Base-by-base conservation (phyloP, 768 basidiomycete genomes). In the Chalciporus chontae region DNA sequence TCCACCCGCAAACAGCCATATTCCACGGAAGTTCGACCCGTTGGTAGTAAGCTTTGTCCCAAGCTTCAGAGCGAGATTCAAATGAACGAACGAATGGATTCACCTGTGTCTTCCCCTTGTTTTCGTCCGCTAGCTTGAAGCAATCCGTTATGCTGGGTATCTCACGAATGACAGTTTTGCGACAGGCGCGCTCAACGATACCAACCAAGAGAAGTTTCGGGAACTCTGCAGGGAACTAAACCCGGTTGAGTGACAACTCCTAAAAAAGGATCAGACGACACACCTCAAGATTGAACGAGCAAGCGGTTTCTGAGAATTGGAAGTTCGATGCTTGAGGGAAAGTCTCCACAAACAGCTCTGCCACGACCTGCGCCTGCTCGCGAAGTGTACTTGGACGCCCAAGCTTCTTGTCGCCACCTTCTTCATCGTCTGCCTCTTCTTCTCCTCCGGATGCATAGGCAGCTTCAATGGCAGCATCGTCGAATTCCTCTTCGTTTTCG, bases 201-300 rank as follows among this genome's bases (percentile, higher is more conserved):
- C 94, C 95, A 42, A 98, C 92, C 38, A 99, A 78, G 18, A 99
- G 76, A 29, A 99, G 77, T 69, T 98, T 98, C 10, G 94, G 94
- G 65, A 93, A 85, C 59, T 90, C 83, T 39, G 87, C 80, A 10
- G 79, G 74, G 72, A 98, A 94, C 93, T 98, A 53, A n/a, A 40
- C 27, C 26, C 14, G 14, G 39, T 52, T 36, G 46, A 45, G 24
- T 21, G 26, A 34, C 15, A 37, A 26, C 45, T 19, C 31, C n/a
- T 5, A 3, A 6, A 23, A 47, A 29, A 27, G 32, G 48, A n/a
- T 11, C 18, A 46, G 18, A 47, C 43, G 19, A 69, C 85, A 59
- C 62, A 94, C 95, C 75, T 93, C 84, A 14, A 99, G 78, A 51
- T 85, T 80, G 65, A 98, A 89, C 40, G 77, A 81, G 64, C 90